Evolutionary conservation across 1,284 basidiomycete species (phyloP).

Genomic region (Puccinia horiana): DNA sequence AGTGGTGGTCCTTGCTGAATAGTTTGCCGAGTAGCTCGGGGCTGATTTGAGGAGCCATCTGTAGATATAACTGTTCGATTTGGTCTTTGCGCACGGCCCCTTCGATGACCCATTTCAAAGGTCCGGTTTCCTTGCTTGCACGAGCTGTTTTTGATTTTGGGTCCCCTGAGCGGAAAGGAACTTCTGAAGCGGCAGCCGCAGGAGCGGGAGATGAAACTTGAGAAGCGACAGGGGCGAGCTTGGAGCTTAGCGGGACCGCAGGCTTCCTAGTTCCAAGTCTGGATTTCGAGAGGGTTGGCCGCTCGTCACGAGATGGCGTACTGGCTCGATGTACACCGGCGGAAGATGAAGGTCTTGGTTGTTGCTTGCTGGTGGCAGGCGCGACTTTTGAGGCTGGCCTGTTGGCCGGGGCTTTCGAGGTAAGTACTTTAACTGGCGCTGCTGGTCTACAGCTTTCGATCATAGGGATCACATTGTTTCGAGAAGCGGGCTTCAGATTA

Average conservation of each 20-base stretch:
- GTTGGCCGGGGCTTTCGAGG: constrained; percentile 51
- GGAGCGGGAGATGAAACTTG: constrained; percentile 59
- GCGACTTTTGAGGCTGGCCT: constrained; percentile 47
- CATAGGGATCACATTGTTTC: constrained; percentile 77
- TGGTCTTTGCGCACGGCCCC: constrained; percentile 86
- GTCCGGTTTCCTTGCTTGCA: constrained; percentile 72
- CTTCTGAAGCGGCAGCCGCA: constrained; percentile 57
- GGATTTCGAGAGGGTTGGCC: constrained; percentile 53
- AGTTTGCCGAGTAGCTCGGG: constrained; percentile 75
- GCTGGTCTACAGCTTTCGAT: constrained; percentile 68
- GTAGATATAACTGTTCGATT: constrained; percentile 78
- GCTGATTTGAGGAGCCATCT: constrained; percentile 83
- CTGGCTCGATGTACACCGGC: constrained; percentile 53
- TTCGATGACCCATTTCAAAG: constrained; percentile 62
- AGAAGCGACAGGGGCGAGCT: constrained; percentile 55
- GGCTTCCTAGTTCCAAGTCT: constrained; percentile 51
- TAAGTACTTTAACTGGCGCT: constrained; percentile 20
- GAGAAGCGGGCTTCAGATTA: constrained; percentile 87
- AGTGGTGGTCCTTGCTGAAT: constrained; percentile 94
- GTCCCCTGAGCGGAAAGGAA: constrained; percentile 72
- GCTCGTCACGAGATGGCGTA: constrained; percentile 56
- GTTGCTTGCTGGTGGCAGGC: constrained; percentile 32
- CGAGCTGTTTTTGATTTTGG: constrained; percentile 73
- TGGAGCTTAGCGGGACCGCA: constrained; percentile 56
- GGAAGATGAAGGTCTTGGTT: constrained; percentile 53